Conservation (phyloP, 805 yeast species). For the Nakazawaea ambrosiae region DNA sequence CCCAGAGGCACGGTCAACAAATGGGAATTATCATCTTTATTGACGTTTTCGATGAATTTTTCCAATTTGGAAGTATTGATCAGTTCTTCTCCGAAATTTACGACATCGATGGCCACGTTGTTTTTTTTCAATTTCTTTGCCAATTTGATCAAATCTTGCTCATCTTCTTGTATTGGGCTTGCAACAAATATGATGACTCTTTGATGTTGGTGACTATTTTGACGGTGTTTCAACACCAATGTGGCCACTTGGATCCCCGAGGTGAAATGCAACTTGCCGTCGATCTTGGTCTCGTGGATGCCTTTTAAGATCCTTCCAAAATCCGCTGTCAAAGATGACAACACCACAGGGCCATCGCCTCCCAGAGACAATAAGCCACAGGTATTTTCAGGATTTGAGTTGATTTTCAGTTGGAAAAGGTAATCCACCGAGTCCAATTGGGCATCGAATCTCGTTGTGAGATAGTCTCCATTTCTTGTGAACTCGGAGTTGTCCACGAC, state of each 20-base stretch:
- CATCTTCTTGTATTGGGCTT: conserved; percentile 66
- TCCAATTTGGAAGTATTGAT: conserved; percentile 73
- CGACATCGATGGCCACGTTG: conserved; percentile 79
- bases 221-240: conserved; percentile 91
- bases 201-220: conserved; percentile 86
- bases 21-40: conserved; percentile 73
- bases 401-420: conserved; percentile 79
- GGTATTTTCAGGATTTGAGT: conserved; percentile 87
- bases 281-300: conserved; percentile 67
- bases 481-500: conserved; percentile 94
- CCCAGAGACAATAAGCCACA: conserved; percentile 89
- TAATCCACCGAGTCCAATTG: conserved; percentile 85
- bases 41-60: conserved; percentile 66
- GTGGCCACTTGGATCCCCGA: conserved; percentile 92
- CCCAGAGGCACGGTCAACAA: conserved; percentile 86
- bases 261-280: conserved; percentile 61
- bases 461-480: conserved; percentile 92
- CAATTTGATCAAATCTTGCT: conserved; percentile 68
- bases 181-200: conserved; percentile 88
- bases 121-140: conserved; percentile 94
- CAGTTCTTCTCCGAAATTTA: conserved; percentile 87
- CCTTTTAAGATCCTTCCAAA: conserved; percentile 83
- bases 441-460: conserved; percentile 84
- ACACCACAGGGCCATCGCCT: conserved; percentile 80
- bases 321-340: conserved; percentile 81